Percentiles rank a stretch among this genome's conserved stretches.
phyloP scores from a whole-genome alignment of 2,329 filamentous ascomycete genomes.

The Colletotrichum destructivum region DNA sequence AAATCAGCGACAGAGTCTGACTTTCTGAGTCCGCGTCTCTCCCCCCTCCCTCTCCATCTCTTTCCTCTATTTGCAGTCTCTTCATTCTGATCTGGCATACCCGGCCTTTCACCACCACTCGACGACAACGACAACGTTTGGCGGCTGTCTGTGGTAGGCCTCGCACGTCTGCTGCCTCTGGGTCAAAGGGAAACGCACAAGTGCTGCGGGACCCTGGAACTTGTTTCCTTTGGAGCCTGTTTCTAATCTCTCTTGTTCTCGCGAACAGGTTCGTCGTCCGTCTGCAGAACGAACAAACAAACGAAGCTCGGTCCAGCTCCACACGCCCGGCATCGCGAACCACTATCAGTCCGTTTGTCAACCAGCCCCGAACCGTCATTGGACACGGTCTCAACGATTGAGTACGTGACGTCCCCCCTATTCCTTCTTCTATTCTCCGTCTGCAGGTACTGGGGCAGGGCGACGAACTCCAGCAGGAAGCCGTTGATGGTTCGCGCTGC shows the following conservation, averaged over 20 bases:
- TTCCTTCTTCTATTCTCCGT: constrained; percentile 1
- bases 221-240: constrained; percentile 33
- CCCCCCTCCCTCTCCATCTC: constrained; percentile 38
- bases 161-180: constrained; percentile 16
- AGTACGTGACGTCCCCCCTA: constrained; percentile 41
- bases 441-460: constrained; percentile 20
- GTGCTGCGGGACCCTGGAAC: constrained; percentile 31
- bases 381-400: constrained; percentile 37
- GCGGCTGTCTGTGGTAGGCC: constrained; percentile 25
- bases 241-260: constrained; percentile 39
- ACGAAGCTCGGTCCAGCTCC: constrained; percentile 39
- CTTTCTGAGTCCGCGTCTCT: constrained; percentile 43
- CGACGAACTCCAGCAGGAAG: constrained; percentile 40
- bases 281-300: constrained; percentile 39
- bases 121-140: not conserved
- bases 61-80: constrained; percentile 25
- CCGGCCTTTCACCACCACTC: constrained; percentile 17
- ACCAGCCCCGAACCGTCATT: constrained; percentile 34
- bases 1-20: constrained; percentile 45
- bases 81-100: constrained; percentile 18
- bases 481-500: constrained; percentile 37
- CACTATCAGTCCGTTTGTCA: constrained; percentile 36
- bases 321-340: constrained; percentile 37
- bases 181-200: constrained; percentile 31
- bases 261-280: constrained; percentile 42